phyloP scores from a whole-genome alignment of 2,329 filamentous ascomycete genomes.

The Chrysoporthe cubensis region DNA sequence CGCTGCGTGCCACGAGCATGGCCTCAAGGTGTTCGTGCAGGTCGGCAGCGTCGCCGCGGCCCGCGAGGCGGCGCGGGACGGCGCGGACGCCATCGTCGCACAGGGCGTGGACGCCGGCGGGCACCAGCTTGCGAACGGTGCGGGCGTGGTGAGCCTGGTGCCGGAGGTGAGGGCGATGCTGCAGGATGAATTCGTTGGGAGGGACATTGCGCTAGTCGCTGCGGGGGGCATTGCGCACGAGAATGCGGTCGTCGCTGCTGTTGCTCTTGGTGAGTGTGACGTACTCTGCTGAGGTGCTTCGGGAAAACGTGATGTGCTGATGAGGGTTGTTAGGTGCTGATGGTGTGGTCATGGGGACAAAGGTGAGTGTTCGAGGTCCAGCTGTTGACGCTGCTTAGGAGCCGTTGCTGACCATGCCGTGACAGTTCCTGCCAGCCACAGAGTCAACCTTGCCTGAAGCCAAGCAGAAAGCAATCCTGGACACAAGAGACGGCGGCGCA shows the following conservation, averaged over 20 bases:
- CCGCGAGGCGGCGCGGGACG: constrained; percentile 49
- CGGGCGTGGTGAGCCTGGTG: constrained; percentile 59
- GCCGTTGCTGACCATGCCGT: neutral
- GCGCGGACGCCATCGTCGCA: constrained; percentile 62
- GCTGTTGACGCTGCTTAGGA: too few relatives aligned
- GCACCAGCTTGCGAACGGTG: constrained; percentile 60
- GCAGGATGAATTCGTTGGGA: constrained; percentile 39
- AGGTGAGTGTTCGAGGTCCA: constrained; percentile 29
- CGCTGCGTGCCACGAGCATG: constrained; percentile 38
- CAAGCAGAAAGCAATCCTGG: constrained; percentile 46
- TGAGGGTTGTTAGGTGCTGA: constrained; percentile 43
- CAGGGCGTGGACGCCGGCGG: constrained; percentile 69
- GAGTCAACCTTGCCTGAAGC: constrained; percentile 48
- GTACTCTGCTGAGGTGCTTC: neutral
- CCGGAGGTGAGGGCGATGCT: constrained; percentile 60
- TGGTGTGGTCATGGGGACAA: constrained; percentile 49
- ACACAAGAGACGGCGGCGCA: constrained; percentile 47
- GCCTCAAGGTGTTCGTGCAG: constrained; percentile 61
- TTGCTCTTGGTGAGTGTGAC: constrained; percentile 52
- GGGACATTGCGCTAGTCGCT: constrained; percentile 51
- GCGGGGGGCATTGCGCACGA: constrained; percentile 64
- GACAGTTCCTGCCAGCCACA: constrained; percentile 47
- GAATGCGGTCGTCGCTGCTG: constrained; percentile 57
- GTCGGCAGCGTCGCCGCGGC: constrained; percentile 63
- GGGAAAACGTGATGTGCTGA: neutral